Base-by-base conservation (phyloP, 2,329 filamentous ascomycete genomes). In the Exophiala lecanii-corni region DNA sequence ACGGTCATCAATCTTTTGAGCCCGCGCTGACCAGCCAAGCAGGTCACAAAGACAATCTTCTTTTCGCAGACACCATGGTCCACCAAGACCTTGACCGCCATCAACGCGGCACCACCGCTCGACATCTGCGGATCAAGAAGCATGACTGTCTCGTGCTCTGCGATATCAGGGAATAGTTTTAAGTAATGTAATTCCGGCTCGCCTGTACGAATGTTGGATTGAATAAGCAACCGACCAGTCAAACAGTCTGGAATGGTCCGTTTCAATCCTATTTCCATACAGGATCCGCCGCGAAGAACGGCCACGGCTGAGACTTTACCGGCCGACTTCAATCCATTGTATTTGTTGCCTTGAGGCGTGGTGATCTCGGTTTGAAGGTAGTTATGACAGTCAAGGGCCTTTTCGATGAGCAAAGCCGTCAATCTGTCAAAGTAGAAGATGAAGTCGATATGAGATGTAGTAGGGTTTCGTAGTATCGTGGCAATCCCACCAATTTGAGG, bases 381-480 rank as follows among this genome's bases (percentile, higher is more conserved):
- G 12, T 78, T 74, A 43, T 87, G 76, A 56, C 84, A 85, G 59
- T 91, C 87, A 50, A 91, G 72, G 2, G 86, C 86, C 59, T 68
- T 76, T 64, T 97, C 91, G 35, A 97, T 78, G 18, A 97, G 73
- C 39, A 96, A 72, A n/a, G 85, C 80, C 2, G 86, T 81, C 26
- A 97, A 72, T 26, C 92, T 79, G 65, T 98, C 89, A 63, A 97
- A 96, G 66, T 97, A 97, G 66, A 97, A 97, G 50, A 95, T 87
- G 62, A 96, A 97, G 56, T 97, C 89, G 60, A 95, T 91, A 31
- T 86, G 77, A 5, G 76, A 72, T 0, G 88, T 91, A 36, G 81
- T 76, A 13, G 86, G 83, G 56, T 92, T 78, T 59, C 94, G 84
- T 30, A 98, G 78, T 43, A 96, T 85, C 0, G 89, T 96, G 62